phyloP scores from a whole-genome alignment of 2,329 filamentous ascomycete species.

The Xylaria multiplex region DNA sequence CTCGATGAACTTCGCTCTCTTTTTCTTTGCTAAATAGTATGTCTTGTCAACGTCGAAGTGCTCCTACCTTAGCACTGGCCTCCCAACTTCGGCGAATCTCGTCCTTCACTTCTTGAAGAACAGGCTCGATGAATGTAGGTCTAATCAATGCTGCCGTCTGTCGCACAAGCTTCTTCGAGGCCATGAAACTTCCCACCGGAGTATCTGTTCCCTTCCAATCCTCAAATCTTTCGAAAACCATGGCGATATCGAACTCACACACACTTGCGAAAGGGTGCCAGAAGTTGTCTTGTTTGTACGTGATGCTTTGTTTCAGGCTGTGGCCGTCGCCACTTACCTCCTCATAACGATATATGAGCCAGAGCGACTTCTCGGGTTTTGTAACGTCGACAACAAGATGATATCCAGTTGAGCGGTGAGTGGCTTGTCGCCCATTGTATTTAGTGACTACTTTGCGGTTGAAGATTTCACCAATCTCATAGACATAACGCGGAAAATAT shows the following conservation, averaged over 20 bases:
- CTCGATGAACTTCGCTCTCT: neutral
- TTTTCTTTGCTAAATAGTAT: neutral
- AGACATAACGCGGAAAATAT: slow-evolving; percentile 38
- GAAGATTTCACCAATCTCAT: slow-evolving; percentile 41
- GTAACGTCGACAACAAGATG: slow-evolving; percentile 39
- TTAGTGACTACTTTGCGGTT: slow-evolving; percentile 35
- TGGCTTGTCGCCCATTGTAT: slow-evolving; percentile 34
- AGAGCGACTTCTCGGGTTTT: slow-evolving; percentile 38
- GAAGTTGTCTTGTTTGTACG: slow-evolving; percentile 38
- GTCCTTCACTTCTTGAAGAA: slow-evolving; percentile 35
- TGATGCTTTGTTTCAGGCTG: slow-evolving; percentile 35
- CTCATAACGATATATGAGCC: slow-evolving; percentile 39
- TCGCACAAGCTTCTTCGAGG: slow-evolving; percentile 36
- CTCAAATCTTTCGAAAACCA: slow-evolving; percentile 37
- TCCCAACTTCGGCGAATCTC: slow-evolving; percentile 37
- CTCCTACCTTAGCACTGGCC: slow-evolving; percentile 11
- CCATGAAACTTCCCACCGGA: slow-evolving; percentile 28
- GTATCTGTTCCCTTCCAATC: slow-evolving; percentile 37
- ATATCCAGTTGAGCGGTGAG: slow-evolving; percentile 39
- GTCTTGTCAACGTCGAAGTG: slow-evolving; percentile 13
- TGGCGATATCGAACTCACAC: slow-evolving; percentile 38
- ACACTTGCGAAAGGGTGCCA: slow-evolving; percentile 40
- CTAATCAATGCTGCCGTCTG: slow-evolving; percentile 34
- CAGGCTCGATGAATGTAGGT: slow-evolving; percentile 38
- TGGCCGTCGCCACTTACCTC: slow-evolving; percentile 31